phyloP scores from a whole-genome alignment of 345 rosid species.

The Leavenworthia alabamica region DNA sequence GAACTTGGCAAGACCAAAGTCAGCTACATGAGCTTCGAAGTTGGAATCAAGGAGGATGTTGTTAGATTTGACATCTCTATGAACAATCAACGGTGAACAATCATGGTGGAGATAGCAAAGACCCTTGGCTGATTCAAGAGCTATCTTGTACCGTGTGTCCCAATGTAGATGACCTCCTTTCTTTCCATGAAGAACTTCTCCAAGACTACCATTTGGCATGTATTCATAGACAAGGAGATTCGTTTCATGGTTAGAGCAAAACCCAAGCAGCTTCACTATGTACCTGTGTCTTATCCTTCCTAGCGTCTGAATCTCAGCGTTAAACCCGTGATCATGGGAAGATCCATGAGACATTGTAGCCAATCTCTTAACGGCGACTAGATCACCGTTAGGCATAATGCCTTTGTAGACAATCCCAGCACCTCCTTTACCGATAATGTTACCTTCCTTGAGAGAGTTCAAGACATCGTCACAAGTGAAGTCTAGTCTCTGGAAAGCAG shows the following conservation, averaged over 20 bases:
- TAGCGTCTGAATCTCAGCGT: conserved; percentile 82
- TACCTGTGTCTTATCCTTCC: conserved; percentile 78
- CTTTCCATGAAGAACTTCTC: conserved; percentile 83
- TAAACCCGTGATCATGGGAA: conserved; percentile 85
- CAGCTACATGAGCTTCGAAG: conserved; percentile 87
- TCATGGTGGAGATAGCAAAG: conserved; percentile 81
- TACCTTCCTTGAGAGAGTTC: conserved; percentile 70
- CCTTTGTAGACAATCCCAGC: conserved; percentile 87
- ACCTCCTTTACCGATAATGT: conserved; percentile 82
- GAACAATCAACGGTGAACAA: conserved; percentile 73
- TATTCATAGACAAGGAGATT: conserved; percentile 78
- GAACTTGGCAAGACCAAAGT: conserved; percentile 88
- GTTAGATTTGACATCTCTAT: conserved; percentile 77
- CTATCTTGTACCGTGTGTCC: conserved; percentile 73
- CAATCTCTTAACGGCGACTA: conserved; percentile 67
- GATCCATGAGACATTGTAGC: conserved; percentile 75
- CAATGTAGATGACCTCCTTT: conserved; percentile 80
- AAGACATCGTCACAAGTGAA: conserved; percentile 69
- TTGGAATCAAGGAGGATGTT: conserved; percentile 67
- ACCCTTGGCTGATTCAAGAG: conserved; percentile 76
- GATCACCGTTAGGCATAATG: conserved; percentile 57
- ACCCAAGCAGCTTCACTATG: conserved; percentile 69
- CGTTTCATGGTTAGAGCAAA: conserved; percentile 81
- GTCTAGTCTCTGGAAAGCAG: conserved; percentile 83
- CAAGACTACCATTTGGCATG: conserved; percentile 81